phyloP scores from a whole-genome alignment of 2,329 filamentous ascomycete genomes.

The Capronia americana region DNA sequence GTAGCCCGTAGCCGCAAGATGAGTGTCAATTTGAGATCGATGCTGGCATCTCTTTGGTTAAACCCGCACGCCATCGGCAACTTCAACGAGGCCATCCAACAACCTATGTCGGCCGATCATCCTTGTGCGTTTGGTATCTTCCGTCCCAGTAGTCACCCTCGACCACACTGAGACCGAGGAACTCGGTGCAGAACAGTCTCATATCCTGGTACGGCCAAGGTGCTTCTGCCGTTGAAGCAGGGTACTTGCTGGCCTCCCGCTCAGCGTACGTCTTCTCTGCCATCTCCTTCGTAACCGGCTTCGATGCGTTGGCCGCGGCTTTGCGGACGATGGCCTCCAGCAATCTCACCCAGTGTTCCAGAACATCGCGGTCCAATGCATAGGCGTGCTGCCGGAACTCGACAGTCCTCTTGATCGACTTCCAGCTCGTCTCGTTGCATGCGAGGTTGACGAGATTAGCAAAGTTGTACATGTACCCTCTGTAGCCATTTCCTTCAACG shows the following conservation, averaged over 20 bases:
- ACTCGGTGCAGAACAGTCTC: constrained; percentile 23
- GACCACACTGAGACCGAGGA: constrained; percentile 23
- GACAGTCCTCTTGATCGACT: constrained; percentile 33
- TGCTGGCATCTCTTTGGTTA: too few relatives aligned
- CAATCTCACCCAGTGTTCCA: constrained; percentile 34
- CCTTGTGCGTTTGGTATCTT: constrained; percentile 23
- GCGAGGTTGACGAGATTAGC: constrained; percentile 28
- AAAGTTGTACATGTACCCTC: constrained; percentile 36
- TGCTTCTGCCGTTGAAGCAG: background rate
- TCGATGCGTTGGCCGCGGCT: constrained; percentile 25
- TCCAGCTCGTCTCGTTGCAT: constrained; percentile 24
- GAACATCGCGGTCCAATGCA: constrained; percentile 20
- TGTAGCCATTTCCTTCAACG: constrained; percentile 13
- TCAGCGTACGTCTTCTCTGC: constrained; percentile 19
- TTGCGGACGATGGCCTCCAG: constrained; percentile 30
- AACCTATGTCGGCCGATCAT: constrained; percentile 28
- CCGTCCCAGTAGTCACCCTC: constrained; percentile 29
- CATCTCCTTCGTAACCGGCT: background rate
- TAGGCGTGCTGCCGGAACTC: constrained; percentile 38
- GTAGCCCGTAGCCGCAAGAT: too few relatives aligned
- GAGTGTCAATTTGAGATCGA: too few relatives aligned
- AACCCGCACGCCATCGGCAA: too few relatives aligned
- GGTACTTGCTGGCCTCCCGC: constrained; percentile 28
- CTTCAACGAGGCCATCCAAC: too few relatives aligned
- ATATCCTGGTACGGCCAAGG: constrained; percentile 29